phyloP scores from a whole-genome alignment of 1,139 yeast genomes.

The Yamadazyma sp. region DNA sequence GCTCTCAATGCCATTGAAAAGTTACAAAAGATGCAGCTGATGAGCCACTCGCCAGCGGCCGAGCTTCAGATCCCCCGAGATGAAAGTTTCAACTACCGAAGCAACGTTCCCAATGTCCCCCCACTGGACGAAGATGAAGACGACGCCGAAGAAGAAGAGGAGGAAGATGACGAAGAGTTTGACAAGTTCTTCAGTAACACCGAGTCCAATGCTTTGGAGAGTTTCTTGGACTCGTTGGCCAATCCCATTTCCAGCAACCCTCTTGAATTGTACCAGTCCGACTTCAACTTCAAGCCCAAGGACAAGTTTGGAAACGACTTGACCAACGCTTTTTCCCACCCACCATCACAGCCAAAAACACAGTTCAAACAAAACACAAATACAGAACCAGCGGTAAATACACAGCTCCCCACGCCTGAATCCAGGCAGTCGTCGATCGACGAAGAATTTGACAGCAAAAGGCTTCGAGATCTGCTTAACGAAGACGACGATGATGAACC shows the following conservation, averaged over 20 bases:
- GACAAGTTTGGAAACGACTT: constrained; percentile 28
- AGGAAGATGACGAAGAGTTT: constrained; percentile 30
- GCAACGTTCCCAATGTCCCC: constrained; percentile 8
- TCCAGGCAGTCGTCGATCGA: constrained; percentile 27
- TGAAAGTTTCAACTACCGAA: constrained; percentile 8
- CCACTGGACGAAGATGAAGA: constrained; percentile 23
- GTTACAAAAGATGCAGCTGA: constrained; percentile 37
- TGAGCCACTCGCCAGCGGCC: neutral
- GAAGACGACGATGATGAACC: constrained; percentile 13
- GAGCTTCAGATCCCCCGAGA: neutral
- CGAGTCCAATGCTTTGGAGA: constrained; percentile 46
- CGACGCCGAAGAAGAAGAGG: constrained; percentile 15
- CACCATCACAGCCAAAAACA: constrained; percentile 17
- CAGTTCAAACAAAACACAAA: constrained; percentile 6
- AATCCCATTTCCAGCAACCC: constrained; percentile 30
- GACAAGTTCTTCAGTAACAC: constrained; percentile 48
- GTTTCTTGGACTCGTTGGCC: constrained; percentile 46
- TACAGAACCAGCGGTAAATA: constrained; percentile 5
- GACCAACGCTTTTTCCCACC: constrained; percentile 39
- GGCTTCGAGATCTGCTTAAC: constrained; percentile 2
- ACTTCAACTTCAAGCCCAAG: constrained; percentile 21
- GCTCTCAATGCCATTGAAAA: constrained; percentile 38
- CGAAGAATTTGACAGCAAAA: constrained; percentile 10
- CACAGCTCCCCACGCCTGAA: constrained; percentile 42
- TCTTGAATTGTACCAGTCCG: constrained; percentile 30